A percentile compares a stretch with the other conserved stretches of the same genome.
Conservation (phyloP, 2,329 filamentous ascomycete genomes). For the Beauveria sp. region DNA sequence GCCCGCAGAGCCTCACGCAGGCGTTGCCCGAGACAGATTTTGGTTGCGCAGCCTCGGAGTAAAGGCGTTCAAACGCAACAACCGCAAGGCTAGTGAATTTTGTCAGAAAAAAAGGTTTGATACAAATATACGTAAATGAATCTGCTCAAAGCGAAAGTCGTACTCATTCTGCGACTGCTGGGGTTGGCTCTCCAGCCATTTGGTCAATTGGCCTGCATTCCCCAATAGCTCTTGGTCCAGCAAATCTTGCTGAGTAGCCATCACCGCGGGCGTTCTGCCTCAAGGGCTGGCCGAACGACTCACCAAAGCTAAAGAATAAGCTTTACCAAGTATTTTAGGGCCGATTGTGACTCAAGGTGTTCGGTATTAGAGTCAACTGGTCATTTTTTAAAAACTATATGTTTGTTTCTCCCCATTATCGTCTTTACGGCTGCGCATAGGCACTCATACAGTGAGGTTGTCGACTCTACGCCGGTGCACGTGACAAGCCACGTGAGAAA, state of each 20-base stretch:
- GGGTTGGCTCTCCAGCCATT: constrained; percentile 37
- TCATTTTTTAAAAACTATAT: background rate
- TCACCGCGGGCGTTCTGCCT: constrained; percentile 10
- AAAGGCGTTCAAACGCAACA: constrained; percentile 39
- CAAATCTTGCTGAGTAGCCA: constrained; percentile 15
- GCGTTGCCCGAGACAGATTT: constrained; percentile 49
- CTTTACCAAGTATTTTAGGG: background rate
- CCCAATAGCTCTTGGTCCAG: constrained; percentile 22
- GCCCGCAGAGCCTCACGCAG: constrained; percentile 51
- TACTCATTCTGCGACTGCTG: constrained; percentile 28
- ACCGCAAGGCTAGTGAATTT: constrained; percentile 21
- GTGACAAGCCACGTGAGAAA: constrained; percentile 26
- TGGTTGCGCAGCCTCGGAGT: constrained; percentile 43
- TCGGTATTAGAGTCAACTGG: background rate
- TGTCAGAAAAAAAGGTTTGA: background rate
- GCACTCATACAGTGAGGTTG: background rate
- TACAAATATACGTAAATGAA: background rate
- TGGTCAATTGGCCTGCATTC: constrained; percentile 28
- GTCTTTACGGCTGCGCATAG: background rate
- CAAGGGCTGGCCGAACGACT: background rate
- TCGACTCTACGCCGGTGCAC: constrained; percentile 17
- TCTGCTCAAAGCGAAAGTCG: constrained; percentile 12
- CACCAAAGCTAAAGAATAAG: background rate
- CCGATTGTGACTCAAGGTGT: background rate
- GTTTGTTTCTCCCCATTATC: background rate